Base-by-base conservation (phyloP, 192 early-diverging fungal species). In the Tieghemiomyces parasiticus region DNA sequence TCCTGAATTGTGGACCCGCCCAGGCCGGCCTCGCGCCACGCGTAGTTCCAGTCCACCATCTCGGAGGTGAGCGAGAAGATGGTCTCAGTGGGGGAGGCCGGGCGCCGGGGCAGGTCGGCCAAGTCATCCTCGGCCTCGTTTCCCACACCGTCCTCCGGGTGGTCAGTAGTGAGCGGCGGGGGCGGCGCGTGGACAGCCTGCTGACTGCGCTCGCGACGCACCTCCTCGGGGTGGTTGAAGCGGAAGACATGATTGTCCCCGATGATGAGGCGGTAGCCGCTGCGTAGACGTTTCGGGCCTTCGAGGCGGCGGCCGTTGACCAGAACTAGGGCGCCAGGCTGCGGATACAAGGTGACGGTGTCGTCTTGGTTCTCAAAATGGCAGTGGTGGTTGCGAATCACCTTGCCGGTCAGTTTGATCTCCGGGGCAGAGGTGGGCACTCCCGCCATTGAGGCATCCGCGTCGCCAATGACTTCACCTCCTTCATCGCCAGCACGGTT, bases 221-320 rank as follows among this genome's bases (percentile, higher is more conserved):
- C 86, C 61, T 92, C 87, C 58, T 78, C 81, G 3, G 90, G 90
- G 63, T 93, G 75, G 56, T 87, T 91, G 58, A 91, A 87, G 13
- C 89, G 70, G 61, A 91, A 93, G 0, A 93, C 84, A 70, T 87
- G 89, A 58, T 83, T 75, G 38, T 80, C 76, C 35, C 88, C 89
- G 20, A 93, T 69, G 44, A 91, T 89, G 33, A 93, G 73, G 46
- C 90, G 81, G 61, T 74, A 86, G 10, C 89, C 89, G 0, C 84
- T 86, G 34, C 73, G 69, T 32, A 92, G 66, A 35, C 63, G 70
- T 55, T 69, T 72, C 1, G 81, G 71, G 53, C 75, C 72, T 10
- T 38, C 60, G 26, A 89, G 85, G 26, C 72, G 79, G 48, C 75
- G 74, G 4, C 90, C 90, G 47, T 92, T 92, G 29, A 92, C 88